A percentile compares a stretch with the other conserved stretches of the same genome.
phyloP scores from a whole-genome alignment of 1,284 basidiomycete genomes.

The Cutaneotrichosporon sp. region DNA sequence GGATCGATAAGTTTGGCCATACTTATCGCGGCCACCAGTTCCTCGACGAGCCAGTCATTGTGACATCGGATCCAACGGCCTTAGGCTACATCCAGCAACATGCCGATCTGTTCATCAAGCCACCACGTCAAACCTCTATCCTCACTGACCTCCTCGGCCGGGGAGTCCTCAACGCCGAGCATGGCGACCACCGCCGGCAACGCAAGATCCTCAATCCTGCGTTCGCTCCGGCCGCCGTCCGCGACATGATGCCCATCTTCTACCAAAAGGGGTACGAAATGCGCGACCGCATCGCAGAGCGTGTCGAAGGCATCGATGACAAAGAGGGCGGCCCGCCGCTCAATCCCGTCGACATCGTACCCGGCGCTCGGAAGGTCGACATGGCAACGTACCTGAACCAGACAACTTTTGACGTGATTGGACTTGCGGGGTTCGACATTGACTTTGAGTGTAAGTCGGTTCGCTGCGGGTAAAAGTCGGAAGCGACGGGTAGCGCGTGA shows the following conservation, averaged over 20 bases:
- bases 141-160: slow-evolving; percentile 49
- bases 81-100: slow-evolving; percentile 59
- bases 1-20: slow-evolving; percentile 17
- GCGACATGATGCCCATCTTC: slow-evolving; percentile 54
- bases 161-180: slow-evolving; percentile 43
- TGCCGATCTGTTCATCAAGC: slow-evolving; percentile 64
- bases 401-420: slow-evolving; percentile 65
- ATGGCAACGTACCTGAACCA: slow-evolving; percentile 23
- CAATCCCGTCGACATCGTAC: slow-evolving; percentile 8
- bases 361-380: slow-evolving; percentile 14
- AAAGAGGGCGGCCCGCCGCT: background rate
- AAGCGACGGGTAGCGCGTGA: background rate
- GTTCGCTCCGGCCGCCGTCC: slow-evolving; percentile 40
- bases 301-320: slow-evolving; percentile 2
- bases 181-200: slow-evolving; percentile 54
- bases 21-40: slow-evolving; percentile 14
- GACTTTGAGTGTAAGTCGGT: slow-evolving; percentile 43
- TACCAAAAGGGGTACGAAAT: slow-evolving; percentile 59
- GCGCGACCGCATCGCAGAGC: slow-evolving; percentile 14
- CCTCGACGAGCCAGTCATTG: slow-evolving; percentile 19
- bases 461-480: background rate
- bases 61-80: slow-evolving; percentile 59
- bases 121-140: slow-evolving; percentile 56
- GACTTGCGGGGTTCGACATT: slow-evolving; percentile 62
- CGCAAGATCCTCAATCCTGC: slow-evolving; percentile 49